Base-by-base conservation (phyloP, 2,329 filamentous ascomycete species). In the Epichloe bromicola region DNA sequence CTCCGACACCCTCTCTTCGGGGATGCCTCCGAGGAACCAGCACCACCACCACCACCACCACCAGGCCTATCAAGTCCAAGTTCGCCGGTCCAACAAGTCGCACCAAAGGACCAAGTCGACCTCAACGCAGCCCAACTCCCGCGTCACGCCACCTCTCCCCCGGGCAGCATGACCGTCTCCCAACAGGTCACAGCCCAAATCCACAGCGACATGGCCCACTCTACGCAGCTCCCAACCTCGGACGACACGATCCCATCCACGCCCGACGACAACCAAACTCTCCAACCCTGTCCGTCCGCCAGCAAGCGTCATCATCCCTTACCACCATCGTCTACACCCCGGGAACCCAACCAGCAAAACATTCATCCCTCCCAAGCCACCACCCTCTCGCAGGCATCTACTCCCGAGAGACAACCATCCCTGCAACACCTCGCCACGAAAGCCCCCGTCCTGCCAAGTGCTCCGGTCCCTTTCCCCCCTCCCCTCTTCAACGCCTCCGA, bases 161-260 rank as follows among this genome's bases (percentile, higher is more conserved):
- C 49, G 5, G 50, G 57, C 26, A 62, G 59, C 54, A 56, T 61
- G 51, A 72, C 71, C 3, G 63, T 74, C 15, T 77, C 75, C 2
- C 74, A 79, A 53, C 71, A 79, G 56, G 60, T 78, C n/a, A 70
- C 68, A 26, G 70, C 72, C 7, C 76, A 79, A 54, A 63, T 79
- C 20, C 66, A 67, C 36, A 72, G 68, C 56, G 75, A 79, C 20
- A 64, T 66, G 8, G 65, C 63, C 37, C 63, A 67, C 46, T 71
- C 69, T 14, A 70, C 68, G 1, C 66, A 69, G 48, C 54, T 59
- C 48, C 58, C 58, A 12, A 53, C 54, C 15, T 63, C 63, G 10
- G 61, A 62, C 42, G 51, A 46, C 36, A 14, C 23, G 46, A 61
- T 66, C 4, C 66, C 66, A 17, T 68, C 67, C 3, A 67, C 65